These are phyloP conservation scores for Quercus dentata DNA, from an alignment of 306 rosid species.

Conservation along the genomic window DNA sequence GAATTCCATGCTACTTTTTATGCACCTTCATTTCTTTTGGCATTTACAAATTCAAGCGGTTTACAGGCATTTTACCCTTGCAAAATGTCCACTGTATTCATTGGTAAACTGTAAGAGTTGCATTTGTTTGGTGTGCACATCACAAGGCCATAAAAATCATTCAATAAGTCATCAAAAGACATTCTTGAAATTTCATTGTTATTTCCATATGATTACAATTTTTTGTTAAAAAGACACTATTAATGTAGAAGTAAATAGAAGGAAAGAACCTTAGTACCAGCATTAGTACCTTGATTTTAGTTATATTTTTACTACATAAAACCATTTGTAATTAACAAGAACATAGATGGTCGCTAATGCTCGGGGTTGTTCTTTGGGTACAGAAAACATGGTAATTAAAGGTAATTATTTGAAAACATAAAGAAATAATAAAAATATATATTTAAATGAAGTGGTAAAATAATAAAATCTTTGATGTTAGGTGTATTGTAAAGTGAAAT, in stretches of 20 bases:
- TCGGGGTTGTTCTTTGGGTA: not conserved
- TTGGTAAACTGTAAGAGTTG: not conserved
- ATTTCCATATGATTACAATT: not conserved
- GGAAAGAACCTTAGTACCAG: not conserved
- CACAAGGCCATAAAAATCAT: not conserved
- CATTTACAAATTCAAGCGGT: not conserved
- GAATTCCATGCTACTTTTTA: not conserved
- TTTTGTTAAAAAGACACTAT: too few species aligned
- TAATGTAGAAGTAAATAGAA: not conserved
- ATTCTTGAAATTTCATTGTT: not conserved
- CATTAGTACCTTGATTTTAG: not conserved
- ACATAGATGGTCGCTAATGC: constrained; percentile 7
- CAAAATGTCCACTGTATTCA: not conserved
- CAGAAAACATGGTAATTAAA: too few species aligned
- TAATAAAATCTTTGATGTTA: too few species aligned
- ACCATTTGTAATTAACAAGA: not conserved
- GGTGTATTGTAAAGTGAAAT: too few species aligned
- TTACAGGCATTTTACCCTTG: not conserved
- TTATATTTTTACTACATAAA: not conserved
- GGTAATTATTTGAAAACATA: too few species aligned
- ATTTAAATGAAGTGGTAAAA: too few species aligned
- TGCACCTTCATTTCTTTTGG: not conserved
- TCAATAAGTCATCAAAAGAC: not conserved
- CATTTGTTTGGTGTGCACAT: not conserved
- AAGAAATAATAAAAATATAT: too few species aligned